Evolutionary conservation across 352 stramenopile species (phyloP), one percentile per base, ranked within the genome.

Genomic region (Phytophthora pseudosyringae): DNA sequence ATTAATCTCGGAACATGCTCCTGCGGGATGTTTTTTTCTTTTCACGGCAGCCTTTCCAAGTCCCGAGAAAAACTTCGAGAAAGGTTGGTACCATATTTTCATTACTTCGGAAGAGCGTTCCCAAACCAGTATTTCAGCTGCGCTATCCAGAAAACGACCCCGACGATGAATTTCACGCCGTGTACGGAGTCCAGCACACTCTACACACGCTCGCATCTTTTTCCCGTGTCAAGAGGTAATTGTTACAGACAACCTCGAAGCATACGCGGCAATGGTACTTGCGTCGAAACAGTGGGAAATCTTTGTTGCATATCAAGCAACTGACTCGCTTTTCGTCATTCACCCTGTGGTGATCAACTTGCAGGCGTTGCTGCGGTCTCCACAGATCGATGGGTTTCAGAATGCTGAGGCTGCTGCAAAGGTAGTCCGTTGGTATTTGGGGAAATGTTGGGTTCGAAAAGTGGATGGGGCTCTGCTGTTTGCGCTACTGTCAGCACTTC

Each of bases 251-350:
- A 6, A 68, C 57, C 18, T 68, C 44, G 36, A 57, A 56, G 21
- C 50, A 62, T 3, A 68, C 50, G 10, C 58, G 49, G 31, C 58
- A 59, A 5, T 66, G 58, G 41, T 66, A 48, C 25, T 53, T 66
- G 2, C 58, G 58, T 28, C 58, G 48, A 15, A 66, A 48, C 26
- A 66, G n/a, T 1, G 48, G 47, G 15, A 66, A 66, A 11, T 52
- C 39, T 47, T 66, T 66, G 12, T 15, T 33, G 39, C 48, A 66
- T 36, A 59, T 48, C 21, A 31, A 53, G 25, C 58, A 66, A 11
- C 45, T 48, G 10, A 43, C 28, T 3, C 51, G 29, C 8, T 63
- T 43, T 32, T 68, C 44, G 8, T 68, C 59, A 13, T 58, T 68
- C 8, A 68, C 31, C 59, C 39, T 48, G 57, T 3, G 21, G 29